Conservation (phyloP, 768 basidiomycete genomes). For the Boletus pseudo-olivaceus region DNA sequence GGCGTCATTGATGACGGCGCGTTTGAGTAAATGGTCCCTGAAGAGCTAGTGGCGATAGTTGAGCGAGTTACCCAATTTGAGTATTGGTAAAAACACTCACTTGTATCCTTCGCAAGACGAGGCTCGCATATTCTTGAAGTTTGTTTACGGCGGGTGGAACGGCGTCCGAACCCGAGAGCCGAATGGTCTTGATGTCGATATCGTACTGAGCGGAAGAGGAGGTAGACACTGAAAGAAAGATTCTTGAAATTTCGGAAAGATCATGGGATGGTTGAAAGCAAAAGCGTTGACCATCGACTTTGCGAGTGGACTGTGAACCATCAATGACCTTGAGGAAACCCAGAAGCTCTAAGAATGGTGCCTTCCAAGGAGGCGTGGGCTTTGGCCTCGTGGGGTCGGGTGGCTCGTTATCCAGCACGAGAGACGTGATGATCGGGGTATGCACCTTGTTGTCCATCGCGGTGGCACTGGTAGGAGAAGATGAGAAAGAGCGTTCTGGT, state of each 20-base stretch:
- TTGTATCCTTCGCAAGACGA: slow-evolving; percentile 1
- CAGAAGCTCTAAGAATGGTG: slow-evolving; percentile 12
- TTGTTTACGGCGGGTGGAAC: neutral
- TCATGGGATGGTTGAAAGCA: slow-evolving; percentile 16
- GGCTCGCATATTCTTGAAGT: slow-evolving; percentile 10
- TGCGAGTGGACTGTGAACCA: neutral
- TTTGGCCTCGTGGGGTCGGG: neutral
- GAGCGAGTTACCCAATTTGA: neutral
- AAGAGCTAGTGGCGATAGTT: slow-evolving; percentile 6
- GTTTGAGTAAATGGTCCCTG: slow-evolving; percentile 5
- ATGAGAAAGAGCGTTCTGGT: neutral
- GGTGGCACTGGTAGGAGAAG: slow-evolving; percentile 12
- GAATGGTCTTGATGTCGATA: slow-evolving; percentile 8
- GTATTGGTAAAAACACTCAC: neutral
- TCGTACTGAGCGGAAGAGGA: neutral
- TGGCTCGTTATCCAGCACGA: neutral
- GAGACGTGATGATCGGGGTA: slow-evolving; percentile 4
- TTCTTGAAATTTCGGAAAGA: slow-evolving; percentile 9
- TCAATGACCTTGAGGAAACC: slow-evolving; percentile 1
- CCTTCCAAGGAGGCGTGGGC: slow-evolving; percentile 1
- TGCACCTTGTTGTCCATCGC: neutral
- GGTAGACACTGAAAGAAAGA: slow-evolving; percentile 9
- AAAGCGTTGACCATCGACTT: neutral
- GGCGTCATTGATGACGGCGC: neutral
- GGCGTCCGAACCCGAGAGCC: neutral